Percentiles rank a stretch among this genome's conserved stretches.
phyloP scores from a whole-genome alignment of 2,329 filamentous ascomycete species.

The Clonostachys byssicola region DNA sequence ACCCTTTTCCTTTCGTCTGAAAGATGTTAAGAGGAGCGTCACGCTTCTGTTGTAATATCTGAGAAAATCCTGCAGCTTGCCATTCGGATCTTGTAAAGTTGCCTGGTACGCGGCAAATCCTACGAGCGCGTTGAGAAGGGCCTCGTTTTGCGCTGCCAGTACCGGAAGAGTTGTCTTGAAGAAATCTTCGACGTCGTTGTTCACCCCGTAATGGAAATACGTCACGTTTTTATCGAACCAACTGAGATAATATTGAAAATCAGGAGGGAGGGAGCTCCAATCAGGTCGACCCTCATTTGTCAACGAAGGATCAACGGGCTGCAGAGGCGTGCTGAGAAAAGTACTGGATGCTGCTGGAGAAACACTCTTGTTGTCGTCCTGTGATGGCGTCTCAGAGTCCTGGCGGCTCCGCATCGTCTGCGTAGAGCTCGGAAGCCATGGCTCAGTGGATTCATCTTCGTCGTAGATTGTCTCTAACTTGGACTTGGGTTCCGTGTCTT shows the following conservation, averaged over 20 bases:
- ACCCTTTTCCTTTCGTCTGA: slow-evolving; percentile 68
- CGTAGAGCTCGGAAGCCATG: background rate
- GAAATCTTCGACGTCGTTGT: slow-evolving; percentile 67
- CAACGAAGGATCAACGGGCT: slow-evolving; percentile 15
- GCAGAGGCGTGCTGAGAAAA: slow-evolving; percentile 18
- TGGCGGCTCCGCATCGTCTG: too few relatives aligned
- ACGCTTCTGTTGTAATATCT: slow-evolving; percentile 90
- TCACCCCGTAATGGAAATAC: slow-evolving; percentile 77
- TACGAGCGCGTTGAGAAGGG: slow-evolving; percentile 80
- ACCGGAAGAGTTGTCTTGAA: slow-evolving; percentile 68
- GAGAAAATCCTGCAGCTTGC: slow-evolving; percentile 76
- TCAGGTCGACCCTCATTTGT: slow-evolving; percentile 27
- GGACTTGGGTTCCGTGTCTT: slow-evolving; percentile 31
- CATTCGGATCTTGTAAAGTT: slow-evolving; percentile 64
- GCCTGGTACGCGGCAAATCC: slow-evolving; percentile 88
- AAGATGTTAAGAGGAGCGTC: slow-evolving; percentile 64
- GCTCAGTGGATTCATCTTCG: slow-evolving; percentile 41
- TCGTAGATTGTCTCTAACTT: slow-evolving; percentile 51
- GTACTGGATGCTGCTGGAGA: slow-evolving; percentile 34
- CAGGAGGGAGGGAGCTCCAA: slow-evolving; percentile 57
- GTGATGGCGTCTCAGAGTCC: slow-evolving; percentile 47
- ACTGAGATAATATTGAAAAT: slow-evolving; percentile 73
- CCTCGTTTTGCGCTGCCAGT: slow-evolving; percentile 69
- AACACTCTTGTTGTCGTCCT: slow-evolving; percentile 47
- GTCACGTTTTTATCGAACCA: slow-evolving; percentile 78